Evolutionary conservation across 768 basidiomycete species (phyloP).

Genomic region (Phlebiopsis gigantea): DNA sequence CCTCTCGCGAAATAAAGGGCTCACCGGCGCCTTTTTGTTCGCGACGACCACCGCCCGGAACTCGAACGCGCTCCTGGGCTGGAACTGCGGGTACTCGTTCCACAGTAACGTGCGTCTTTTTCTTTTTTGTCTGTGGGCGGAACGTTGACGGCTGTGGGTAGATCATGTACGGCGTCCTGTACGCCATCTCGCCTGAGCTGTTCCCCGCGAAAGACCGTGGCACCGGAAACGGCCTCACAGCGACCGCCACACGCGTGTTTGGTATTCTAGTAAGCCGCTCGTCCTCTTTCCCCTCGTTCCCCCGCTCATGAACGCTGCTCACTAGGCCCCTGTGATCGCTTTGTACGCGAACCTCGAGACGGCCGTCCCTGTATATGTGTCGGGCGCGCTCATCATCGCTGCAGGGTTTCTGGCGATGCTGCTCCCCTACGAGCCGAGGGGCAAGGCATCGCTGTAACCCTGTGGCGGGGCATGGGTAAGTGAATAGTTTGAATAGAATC

Average conservation of each 20-base stretch:
- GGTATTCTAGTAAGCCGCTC: constrained; percentile 53
- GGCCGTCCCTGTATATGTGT: constrained; percentile 66
- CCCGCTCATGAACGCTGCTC: background rate
- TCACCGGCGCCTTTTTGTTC: constrained; percentile 74
- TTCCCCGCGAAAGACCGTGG: constrained; percentile 71
- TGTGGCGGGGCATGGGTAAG: background rate
- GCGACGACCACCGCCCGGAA: constrained; percentile 69
- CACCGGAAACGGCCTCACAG: constrained; percentile 62
- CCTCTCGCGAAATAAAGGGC: constrained; percentile 43
- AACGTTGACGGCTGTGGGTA: constrained; percentile 20
- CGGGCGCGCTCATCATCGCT: constrained; percentile 57
- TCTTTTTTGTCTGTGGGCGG: background rate
- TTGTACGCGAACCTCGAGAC: constrained; percentile 61
- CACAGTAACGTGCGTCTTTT: constrained; percentile 22
- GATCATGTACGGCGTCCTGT: constrained; percentile 75
- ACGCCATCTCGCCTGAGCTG: constrained; percentile 64
- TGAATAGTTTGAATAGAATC: background rate
- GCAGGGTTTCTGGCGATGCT: constrained; percentile 56
- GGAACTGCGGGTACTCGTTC: constrained; percentile 58
- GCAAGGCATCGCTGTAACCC: constrained; percentile 58
- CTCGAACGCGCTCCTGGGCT: constrained; percentile 63
- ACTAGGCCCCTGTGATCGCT: constrained; percentile 69
- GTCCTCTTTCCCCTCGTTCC: background rate
- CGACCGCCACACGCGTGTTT: constrained; percentile 58
- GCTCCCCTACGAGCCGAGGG: constrained; percentile 70